Base-by-base conservation (phyloP, 2,329 filamentous ascomycete genomes). In the Ophiostoma sp. region DNA sequence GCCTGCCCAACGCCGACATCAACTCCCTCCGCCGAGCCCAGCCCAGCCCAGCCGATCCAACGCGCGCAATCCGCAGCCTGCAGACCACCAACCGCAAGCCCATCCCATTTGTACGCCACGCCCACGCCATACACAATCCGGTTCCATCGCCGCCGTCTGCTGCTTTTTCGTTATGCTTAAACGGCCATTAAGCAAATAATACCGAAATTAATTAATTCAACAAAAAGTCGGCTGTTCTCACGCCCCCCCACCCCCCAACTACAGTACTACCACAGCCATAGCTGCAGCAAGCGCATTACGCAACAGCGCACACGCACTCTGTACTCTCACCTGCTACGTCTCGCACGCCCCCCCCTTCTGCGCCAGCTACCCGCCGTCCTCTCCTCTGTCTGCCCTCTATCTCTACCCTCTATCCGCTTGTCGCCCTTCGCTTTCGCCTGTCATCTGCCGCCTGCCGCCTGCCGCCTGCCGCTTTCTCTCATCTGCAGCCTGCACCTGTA, bases 41-140 rank as follows among this genome's bases (percentile, higher is more conserved):
- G 42, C 42, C 42, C 49, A 55, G 49, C 49, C 49, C 49, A 60
- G 27, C 27, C 55, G 55, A 60, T 38, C 55, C 55, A 60, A 14
- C 55, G 27, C 7, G 45, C 14, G 45, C 12, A 9, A 58, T 16
- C 11, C 27, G 27, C 27, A 27, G 27, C 27, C 55, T 60, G 27
- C 16, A 2, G 38, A 60, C n/a, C 55, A 38, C 11, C 36, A 60
- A 60, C 55, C 27, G 36, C 27, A 27, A 38, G 55, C 36, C 55
- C 14, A 14, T 14, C 27, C 12, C 27, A 18, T 27, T 38, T 38
- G 55, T 27, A 60, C 55, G 55, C 55, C 55, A 60, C 55, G 55
- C 27, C 55, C 55, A 58, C 55, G 55, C 55, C 55, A 58, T 58
- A 58, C 18, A 58, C 18, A 58, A 36, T 58, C 52, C 16, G 11